Base-by-base conservation (phyloP, 2,329 filamentous ascomycete genomes). In the Pezicula carpinea region DNA sequence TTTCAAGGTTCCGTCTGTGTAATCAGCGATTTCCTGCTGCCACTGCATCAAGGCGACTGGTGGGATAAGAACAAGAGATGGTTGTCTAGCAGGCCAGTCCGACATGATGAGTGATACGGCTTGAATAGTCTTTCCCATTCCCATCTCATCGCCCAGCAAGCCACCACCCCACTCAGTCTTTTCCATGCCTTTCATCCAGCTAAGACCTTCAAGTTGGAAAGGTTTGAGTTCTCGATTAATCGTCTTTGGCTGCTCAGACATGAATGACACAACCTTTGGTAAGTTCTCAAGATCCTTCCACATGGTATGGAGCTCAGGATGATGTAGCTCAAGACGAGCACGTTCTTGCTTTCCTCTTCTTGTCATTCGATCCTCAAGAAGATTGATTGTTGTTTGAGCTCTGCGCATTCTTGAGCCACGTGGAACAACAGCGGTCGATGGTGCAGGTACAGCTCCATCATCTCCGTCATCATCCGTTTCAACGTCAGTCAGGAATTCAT, bases 31-130 rank as follows among this genome's bases (percentile, higher is more conserved):
- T 66, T 92, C 87, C 5, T 81, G 79, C 55, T 85, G 87, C 92
- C 92, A 97, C 63, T 97, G 92, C 87, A 96, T 95, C 42, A 97
- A 70, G 34, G 92, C 92, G 34, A 96, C 92, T 0, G 92, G 92
- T 0, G 92, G 92, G 1, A 96, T 90, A 29, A 96, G 77, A 1
- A 97, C 91, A 4, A 97, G 74, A 0, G 89, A 87, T 1, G 93
- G 92, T 46, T 85, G 71, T 56, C 85, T 86, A 18, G 83, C 87
- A 3, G 91, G 92, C 59, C 88, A 96, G 64, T 97, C 91, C 1
- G 92, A 96, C 93, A 97, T 97, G 66, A 99, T 90, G 38, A 99
- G 77, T 3, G 92, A 96, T 15, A 99, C 93, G 2, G 93, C 92
- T 67, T 99, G 93, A 43, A 99, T 97, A 0, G 93, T 99, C 72